Conservation (phyloP, 208 protist species). For the Strigomonas culicis region DNA sequence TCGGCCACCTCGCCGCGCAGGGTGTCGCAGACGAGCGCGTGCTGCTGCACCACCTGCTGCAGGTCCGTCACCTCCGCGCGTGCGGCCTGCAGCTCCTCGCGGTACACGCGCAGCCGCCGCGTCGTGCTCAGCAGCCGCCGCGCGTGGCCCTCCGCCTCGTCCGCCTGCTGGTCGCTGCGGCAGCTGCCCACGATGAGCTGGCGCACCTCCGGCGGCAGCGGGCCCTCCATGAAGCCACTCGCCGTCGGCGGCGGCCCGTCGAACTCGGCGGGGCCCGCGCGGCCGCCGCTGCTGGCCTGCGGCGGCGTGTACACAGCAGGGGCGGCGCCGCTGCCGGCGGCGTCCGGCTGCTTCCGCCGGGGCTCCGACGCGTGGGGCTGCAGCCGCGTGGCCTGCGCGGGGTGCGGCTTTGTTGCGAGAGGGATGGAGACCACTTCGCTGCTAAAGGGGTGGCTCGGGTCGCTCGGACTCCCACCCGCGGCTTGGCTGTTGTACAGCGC, state of each 20-base stretch:
- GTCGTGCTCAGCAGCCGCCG: constrained; percentile 74
- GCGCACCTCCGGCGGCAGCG: constrained; percentile 3
- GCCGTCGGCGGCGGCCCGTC: not conserved
- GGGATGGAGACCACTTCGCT: too few relatives aligned
- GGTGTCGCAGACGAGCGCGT: constrained; percentile 35
- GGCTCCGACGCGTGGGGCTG: too few relatives aligned
- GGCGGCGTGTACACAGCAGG: too few relatives aligned
- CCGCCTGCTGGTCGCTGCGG: constrained; percentile 9
- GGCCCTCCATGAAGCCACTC: constrained; percentile 10
- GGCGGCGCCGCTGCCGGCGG: not conserved
- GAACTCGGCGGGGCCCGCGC: not conserved
- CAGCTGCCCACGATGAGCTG: not conserved
- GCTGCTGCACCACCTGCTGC: constrained; percentile 36
- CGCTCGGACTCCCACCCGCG: too few relatives aligned
- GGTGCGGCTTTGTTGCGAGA: too few relatives aligned
- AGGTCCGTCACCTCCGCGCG: constrained; percentile 61
- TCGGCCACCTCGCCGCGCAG: constrained; percentile 49
- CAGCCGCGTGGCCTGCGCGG: too few relatives aligned
- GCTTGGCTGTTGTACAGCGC: too few relatives aligned
- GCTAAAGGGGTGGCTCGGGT: too few relatives aligned
- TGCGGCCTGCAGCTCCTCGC: constrained; percentile 69
- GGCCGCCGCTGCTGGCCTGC: not conserved
- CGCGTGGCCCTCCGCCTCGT: constrained; percentile 69
- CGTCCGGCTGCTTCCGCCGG: not conserved
- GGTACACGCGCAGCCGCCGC: constrained; percentile 73